These are phyloP conservation scores for Aspergillus ibericus DNA, from an alignment of 2,329 filamentous ascomycete species.

Conservation along the genomic window DNA sequence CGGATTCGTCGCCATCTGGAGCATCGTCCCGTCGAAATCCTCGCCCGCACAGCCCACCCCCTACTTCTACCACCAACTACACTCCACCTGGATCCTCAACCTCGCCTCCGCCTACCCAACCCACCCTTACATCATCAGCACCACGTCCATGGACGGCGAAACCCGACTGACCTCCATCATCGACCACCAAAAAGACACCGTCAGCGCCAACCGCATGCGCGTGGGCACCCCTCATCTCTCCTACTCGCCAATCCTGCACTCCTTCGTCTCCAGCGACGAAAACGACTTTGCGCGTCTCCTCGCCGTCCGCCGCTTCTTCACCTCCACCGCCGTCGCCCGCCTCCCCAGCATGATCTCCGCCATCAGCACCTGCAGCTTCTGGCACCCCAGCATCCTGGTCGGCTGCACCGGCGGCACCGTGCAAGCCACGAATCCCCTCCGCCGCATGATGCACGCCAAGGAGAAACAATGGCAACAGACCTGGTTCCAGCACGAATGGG, in stretches of 20 bases:
- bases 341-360: constrained; percentile 40
- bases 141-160: constrained; percentile 57
- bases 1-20: constrained; percentile 58
- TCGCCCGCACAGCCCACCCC: constrained; percentile 25
- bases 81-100: constrained; percentile 41
- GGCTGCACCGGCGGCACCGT: constrained; percentile 56
- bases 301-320: constrained; percentile 55
- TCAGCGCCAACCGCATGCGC: constrained; percentile 50
- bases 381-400: constrained; percentile 56
- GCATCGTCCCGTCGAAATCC: constrained; percentile 30
- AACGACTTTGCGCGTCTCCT: constrained; percentile 52
- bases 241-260: constrained; percentile 58
- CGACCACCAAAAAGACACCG: constrained; percentile 46
- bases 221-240: constrained; percentile 50
- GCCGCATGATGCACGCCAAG: constrained; percentile 52
- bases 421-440: constrained; percentile 53
- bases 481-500: constrained; percentile 62
- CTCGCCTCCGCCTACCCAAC: constrained; percentile 53
- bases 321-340: constrained; percentile 49
- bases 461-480: constrained; percentile 54
- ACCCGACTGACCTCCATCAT: constrained; percentile 56
- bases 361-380: constrained; percentile 38
- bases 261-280: constrained; percentile 57
- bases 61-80: constrained; percentile 39
- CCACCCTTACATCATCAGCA: constrained; percentile 54